Evolutionary conservation across 306 rosid genomes (phyloP), one percentile per base, ranked within the genome.

Genomic region (Castanea mollissima): DNA sequence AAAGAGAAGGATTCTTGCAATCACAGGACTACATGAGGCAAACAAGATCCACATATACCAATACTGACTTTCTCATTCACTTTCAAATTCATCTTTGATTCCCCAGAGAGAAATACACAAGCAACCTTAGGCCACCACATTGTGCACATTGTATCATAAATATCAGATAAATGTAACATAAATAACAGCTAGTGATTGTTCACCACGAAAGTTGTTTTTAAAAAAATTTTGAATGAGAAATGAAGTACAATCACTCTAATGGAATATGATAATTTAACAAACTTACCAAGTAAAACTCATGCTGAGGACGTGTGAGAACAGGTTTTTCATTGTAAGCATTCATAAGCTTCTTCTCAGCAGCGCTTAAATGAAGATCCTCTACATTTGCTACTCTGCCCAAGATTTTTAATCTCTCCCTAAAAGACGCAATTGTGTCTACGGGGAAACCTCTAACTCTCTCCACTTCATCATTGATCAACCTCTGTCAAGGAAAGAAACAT

Each of bases 371-470:
- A 86, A 95, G 98, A 85, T 86, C 91, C 82, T 95, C 98, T 81
- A 86, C 75, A 81, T 95, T 95, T 79, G 86, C 96, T 79, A 87
- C 88, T 74, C 92, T 83, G 44, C 98, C 99, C 80, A 93, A 81
- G 79, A 95, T 93, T 86, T 95, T 93, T 65, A 93, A 84, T 89
- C 98, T 91, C 74, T 95, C 99, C 83, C 99, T 86, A 76, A 93
- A 87, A 35, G 99, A 96, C 70, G 87, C 94, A 71, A 95, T 95
- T 44, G 85, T 75, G 83, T 95, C 99, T 2, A 95, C 74, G 79
- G 99, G 99, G 85, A 93, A 95, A 77, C 96, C 93, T 88, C 85
- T 90, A 68, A 95, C 98, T 84, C 98, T 91, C 89, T 95, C 99
- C 73, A 91, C 99, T 84, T 95, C 99, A 59, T 95, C 99, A 10